Evolutionary conservation across 176 grass and related monocot genomes (phyloP).

Genomic region (Aegilops speltoides): DNA sequence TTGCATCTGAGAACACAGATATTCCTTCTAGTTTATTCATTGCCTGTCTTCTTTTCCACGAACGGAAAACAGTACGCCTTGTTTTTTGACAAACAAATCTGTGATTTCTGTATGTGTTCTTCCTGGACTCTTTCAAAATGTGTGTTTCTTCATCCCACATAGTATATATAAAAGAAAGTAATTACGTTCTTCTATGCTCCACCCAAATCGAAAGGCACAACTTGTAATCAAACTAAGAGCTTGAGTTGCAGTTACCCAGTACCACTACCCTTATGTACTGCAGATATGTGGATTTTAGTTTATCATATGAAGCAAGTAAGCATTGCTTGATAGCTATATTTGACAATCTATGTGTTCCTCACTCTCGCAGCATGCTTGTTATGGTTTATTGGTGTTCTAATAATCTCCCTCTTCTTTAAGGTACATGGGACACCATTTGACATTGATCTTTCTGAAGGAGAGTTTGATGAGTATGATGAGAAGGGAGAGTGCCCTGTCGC

Average conservation of each 20-base stretch:
- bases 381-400: constrained; percentile 17
- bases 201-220: neutral
- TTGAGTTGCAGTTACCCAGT: neutral
- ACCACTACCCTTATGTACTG: neutral
- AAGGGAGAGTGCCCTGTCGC: constrained; percentile 77
- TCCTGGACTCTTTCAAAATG: neutral
- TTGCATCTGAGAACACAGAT: neutral
- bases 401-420: constrained; percentile 27
- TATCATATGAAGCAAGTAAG: neutral
- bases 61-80: neutral
- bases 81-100: constrained; percentile 10
- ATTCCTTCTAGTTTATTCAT: neutral
- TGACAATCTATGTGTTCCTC: neutral
- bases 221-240: neutral
- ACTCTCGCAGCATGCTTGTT: neutral
- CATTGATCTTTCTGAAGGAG: constrained; percentile 81
- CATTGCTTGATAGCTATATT: constrained; percentile 10
- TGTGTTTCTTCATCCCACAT: neutral
- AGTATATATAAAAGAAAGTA: constrained; percentile 2
- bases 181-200: constrained; percentile 10
- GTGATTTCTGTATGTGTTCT: neutral
- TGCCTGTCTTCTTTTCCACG: neutral
- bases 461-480: constrained; percentile 92
- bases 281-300: neutral
- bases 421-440: constrained; percentile 60